These are phyloP conservation scores for Candida krabiensis DNA, from an alignment of 805 yeast species.

Conservation along the genomic window DNA sequence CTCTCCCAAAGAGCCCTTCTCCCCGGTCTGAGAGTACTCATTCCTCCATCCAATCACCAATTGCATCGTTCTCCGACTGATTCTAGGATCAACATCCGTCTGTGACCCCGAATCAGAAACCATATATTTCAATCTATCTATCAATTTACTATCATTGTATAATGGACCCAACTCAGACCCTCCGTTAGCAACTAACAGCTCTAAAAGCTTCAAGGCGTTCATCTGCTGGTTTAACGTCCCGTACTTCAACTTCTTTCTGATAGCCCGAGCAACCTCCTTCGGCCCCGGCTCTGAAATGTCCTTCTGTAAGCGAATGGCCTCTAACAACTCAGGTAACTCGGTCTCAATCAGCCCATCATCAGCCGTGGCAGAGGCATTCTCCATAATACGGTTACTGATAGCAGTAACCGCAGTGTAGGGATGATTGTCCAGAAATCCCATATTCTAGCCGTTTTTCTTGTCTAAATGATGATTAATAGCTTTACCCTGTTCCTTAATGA, in stretches of 20 bases:
- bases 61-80: constrained; percentile 46
- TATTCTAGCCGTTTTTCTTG: constrained; percentile 15
- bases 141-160: constrained; percentile 66
- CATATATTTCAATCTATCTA: constrained; percentile 59
- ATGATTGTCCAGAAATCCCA: constrained; percentile 60
- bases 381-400: constrained; percentile 52
- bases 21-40: constrained; percentile 50
- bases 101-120: constrained; percentile 35
- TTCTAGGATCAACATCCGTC: constrained; percentile 35
- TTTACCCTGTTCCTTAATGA: background rate
- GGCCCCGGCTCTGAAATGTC: constrained; percentile 38
- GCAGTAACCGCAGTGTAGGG: constrained; percentile 73
- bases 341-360: constrained; percentile 40
- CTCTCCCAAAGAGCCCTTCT: constrained; percentile 47
- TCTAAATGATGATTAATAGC: background rate
- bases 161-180: constrained; percentile 42
- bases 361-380: constrained; percentile 40
- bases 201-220: constrained; percentile 60
- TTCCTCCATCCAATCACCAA: constrained; percentile 68
- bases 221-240: constrained; percentile 67
- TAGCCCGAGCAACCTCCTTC: constrained; percentile 85
- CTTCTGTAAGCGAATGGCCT: constrained; percentile 44
- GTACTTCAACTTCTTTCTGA: constrained; percentile 85
- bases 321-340: constrained; percentile 58
- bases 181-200: constrained; percentile 60